Base-by-base conservation (phyloP, 768 basidiomycete genomes). In the Leccinum uliginosum region DNA sequence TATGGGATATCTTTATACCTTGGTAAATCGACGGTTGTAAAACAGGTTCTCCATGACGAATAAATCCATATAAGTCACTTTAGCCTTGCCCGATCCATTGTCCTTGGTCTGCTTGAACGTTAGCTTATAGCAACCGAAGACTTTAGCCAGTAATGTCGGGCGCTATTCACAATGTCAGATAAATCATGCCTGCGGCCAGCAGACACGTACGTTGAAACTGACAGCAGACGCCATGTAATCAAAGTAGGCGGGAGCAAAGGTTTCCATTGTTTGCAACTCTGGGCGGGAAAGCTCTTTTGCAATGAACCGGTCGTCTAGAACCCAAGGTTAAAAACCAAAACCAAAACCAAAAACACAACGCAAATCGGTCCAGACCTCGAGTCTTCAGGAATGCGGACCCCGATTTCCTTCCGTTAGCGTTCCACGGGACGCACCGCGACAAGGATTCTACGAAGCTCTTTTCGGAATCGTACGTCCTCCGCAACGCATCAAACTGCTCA, bases 21-120 rank as follows among this genome's bases (percentile, higher is more conserved):
- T 92, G 3, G 88, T 85, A 65, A 98, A 96, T 11, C 88, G 83
- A 54, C 91, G 82, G 60, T 95, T 91, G 70, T 97, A 95, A 68
- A 98, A 97, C 10, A 96, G 76, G 65, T 95, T 99, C 74, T 99
- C 97, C 96, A 98, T 98, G 50, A 99, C 91, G 35, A 98, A 75
- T 21, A 99, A 77, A 65, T 97, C 96, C 91, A 98, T 95, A 62
- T 94, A 85, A 7, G 89, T 91, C 2, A 86, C 82, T 67, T 91
- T 92, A 6, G 84, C 82, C 72, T 79, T 91, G 53, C 80, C 82
- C 8, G 65, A 19, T 9, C 78, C 78, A 58, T 77, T 83, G 61
- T 90, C 91, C 26, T 85, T 83, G 2, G 83, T 83, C 70, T 92
- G 93, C 62, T 83, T 84, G 75, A 94, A 94, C 3, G 90, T 91